Conservation (phyloP, 78 protist species). For the Dictyostelium citrinum region DNA sequence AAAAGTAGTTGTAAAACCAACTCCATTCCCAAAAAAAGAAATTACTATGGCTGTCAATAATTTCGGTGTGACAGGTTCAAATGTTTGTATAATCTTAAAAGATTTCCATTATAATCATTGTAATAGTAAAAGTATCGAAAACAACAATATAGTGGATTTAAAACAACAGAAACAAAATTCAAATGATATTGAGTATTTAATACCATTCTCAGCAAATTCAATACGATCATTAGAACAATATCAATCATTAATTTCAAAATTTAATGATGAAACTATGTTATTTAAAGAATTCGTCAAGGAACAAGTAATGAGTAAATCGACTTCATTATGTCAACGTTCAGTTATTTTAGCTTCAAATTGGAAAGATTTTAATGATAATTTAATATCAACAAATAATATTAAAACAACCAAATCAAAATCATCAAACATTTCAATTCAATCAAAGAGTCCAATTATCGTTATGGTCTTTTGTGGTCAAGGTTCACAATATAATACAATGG, state of each 20-base stretch:
- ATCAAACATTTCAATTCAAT: neutral
- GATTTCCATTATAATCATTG: neutral
- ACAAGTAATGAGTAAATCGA: neutral
- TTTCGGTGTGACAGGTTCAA: conserved; percentile 88
- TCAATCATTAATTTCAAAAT: neutral
- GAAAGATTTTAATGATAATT: neutral
- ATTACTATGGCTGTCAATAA: conserved; percentile 55
- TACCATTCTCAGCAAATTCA: conserved; percentile 6
- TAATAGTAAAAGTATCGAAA: neutral
- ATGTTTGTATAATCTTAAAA: conserved; percentile 53
- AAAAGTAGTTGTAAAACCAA: neutral
- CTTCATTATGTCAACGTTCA: neutral
- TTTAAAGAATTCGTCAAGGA: conserved; percentile 2
- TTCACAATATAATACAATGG: conserved; percentile 77
- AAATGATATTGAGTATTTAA: neutral
- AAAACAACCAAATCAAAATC: neutral
- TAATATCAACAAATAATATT: neutral
- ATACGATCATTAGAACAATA: conserved; percentile 46
- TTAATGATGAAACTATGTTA: neutral
- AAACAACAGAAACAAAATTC: too few species aligned
- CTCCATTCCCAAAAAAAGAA: neutral
- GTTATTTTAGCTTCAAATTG: neutral
- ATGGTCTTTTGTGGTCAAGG: conserved; percentile 80
- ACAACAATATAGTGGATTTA: too few species aligned
- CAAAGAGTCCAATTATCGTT: neutral